Evolutionary conservation across 169 alveolate species (phyloP), one percentile per base, ranked within the genome.

Genomic region (Cytauxzoon felis): DNA sequence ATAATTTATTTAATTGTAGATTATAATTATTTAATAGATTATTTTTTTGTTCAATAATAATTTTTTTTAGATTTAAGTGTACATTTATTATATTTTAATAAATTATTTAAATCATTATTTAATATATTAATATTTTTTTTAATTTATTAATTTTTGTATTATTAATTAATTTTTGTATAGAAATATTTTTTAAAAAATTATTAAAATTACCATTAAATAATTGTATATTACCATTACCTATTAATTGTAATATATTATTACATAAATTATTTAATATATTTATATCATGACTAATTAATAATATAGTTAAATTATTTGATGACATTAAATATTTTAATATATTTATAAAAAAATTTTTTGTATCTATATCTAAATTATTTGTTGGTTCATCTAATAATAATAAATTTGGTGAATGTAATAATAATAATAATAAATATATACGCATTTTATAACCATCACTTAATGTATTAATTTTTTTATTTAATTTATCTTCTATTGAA

Each of bases 371-470:
- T 48, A 86, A 34, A 49, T 86, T 86, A 66, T 86, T 86, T 54
- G 87, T 86, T 6, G 87, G 87, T 60, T 86, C 91, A 48, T 86
- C 91, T 36, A 86, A 53, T 27, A 86, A 45, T 26, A 86, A 63
- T 18, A 86, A 52, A 38, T 71, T 60, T 4, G 89, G 76, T 8
- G 62, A 34, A 33, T 82, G 79, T n/a, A 86, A 38, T 8, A 86
- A 78, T 11, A 61, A 69, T 9, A 52, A 34, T 42, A 86, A 64
- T 48, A 86, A 71, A 40, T 60, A 73, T 7, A 76, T 65, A 9
- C 91, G 78, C 72, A 86, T 80, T 65, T 66, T 86, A 45, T 71
- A 86, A 0, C 91, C 91, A 51, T 82, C 84, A 50, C 91, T 86
- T 9, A 86, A 49, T 21, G 66, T 69, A 11, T 76, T 49, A 8